These are phyloP conservation scores for Candida maltosa DNA, from an alignment of 805 yeast genomes.

Conservation along the genomic window DNA sequence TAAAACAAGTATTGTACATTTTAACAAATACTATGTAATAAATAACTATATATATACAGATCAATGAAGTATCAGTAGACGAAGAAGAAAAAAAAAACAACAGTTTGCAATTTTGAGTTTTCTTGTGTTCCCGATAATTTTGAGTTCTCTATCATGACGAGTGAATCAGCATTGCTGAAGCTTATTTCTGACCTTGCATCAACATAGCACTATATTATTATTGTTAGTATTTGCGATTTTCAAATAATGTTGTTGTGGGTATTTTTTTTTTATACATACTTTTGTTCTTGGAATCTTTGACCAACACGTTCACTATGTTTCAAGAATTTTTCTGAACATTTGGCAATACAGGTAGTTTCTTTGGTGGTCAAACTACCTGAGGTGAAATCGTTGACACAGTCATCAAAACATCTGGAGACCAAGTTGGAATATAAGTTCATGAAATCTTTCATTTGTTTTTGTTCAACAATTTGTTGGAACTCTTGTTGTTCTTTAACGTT, in stretches of 20 bases:
- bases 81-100: too few species aligned
- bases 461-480: constrained; percentile 92
- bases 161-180: too few species aligned
- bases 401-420: constrained; percentile 95
- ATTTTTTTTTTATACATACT: constrained; percentile 36
- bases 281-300: constrained; percentile 97
- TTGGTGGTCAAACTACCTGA: constrained; percentile 80
- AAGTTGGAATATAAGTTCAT: constrained; percentile 93
- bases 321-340: constrained; percentile 95
- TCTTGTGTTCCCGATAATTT: too few species aligned
- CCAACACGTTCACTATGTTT: constrained; percentile 98
- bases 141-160: too few species aligned
- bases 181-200: constrained; percentile 43
- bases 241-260: neutral
- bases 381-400: constrained; percentile 98
- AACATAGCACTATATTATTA: constrained; percentile 46
- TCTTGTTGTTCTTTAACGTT: constrained; percentile 96
- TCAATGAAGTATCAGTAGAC: too few species aligned
- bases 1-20: too few species aligned
- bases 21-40: too few species aligned
- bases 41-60: too few species aligned
- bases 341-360: constrained; percentile 82
- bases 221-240: constrained; percentile 3
- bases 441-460: constrained; percentile 98
- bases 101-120: too few species aligned